Conservation (phyloP, 2,329 filamentous ascomycete species). For the Aspergillus phoenicis region DNA sequence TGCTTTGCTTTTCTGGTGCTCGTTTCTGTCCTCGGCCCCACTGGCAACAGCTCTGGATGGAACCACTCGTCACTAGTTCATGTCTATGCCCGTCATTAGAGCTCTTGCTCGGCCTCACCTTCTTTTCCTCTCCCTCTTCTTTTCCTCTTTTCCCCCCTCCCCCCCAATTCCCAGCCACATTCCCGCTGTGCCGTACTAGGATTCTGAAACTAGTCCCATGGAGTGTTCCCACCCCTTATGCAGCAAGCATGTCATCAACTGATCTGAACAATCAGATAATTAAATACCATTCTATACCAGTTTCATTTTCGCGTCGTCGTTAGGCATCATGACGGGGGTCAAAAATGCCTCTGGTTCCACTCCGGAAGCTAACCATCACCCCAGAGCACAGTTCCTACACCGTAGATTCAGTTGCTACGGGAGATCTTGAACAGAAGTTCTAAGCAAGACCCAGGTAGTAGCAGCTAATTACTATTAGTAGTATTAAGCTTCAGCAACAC, state of each 20-base stretch:
- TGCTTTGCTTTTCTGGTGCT: too few relatives aligned
- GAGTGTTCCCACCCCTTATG: not conserved
- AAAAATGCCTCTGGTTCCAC: conserved; percentile 11
- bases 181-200: not conserved
- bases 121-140: not conserved
- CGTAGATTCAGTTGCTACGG: not conserved
- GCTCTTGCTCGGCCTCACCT: not conserved
- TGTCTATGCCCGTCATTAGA: not conserved
- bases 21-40: not conserved
- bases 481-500: too few relatives aligned
- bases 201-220: conserved; percentile 1
- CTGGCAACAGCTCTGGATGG: not conserved
- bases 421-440: not conserved
- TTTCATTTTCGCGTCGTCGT: not conserved
- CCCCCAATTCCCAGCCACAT: not conserved
- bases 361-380: conserved; percentile 14
- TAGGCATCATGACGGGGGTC: conserved; percentile 1
- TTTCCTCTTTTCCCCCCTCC: not conserved
- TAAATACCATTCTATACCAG: too few relatives aligned
- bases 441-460: too few relatives aligned
- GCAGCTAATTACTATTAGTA: too few relatives aligned
- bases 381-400: not conserved
- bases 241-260: not conserved
- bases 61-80: not conserved
- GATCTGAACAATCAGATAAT: too few relatives aligned